These are phyloP conservation scores for Rhazya stricta DNA, from an alignment of 257 asterid species.

Conservation along the genomic window DNA sequence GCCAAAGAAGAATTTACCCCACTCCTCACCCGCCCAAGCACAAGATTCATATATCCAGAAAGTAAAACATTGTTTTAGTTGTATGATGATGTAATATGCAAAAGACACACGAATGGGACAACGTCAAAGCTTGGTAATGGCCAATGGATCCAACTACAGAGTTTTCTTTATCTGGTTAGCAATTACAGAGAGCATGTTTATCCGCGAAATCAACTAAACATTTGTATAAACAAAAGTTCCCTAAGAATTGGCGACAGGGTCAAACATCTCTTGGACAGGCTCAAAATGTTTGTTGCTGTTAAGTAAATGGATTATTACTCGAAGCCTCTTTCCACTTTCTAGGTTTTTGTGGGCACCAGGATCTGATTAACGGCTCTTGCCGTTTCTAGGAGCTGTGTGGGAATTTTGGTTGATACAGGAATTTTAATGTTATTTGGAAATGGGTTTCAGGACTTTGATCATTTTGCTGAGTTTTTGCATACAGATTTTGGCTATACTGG, in stretches of 20 bases:
- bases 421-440: slow-evolving; percentile 27
- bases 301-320: not conserved
- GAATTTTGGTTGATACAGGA: slow-evolving; percentile 3
- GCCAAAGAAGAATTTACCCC: not conserved
- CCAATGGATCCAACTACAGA: not conserved
- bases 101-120: not conserved
- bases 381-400: not conserved
- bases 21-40: slow-evolving; percentile 1
- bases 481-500: slow-evolving; percentile 31
- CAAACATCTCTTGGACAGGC: slow-evolving; percentile 7
- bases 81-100: not conserved
- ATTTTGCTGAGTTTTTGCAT: slow-evolving; percentile 31
- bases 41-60: not conserved
- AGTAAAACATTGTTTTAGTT: not conserved
- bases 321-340: not conserved
- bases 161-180: not conserved
- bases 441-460: slow-evolving; percentile 31
- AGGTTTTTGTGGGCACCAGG: not conserved
- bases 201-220: not conserved
- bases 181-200: not conserved
- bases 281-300: slow-evolving; percentile 6
- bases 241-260: not conserved
- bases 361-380: not conserved
- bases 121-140: not conserved
- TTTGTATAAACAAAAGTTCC: not conserved